Percentiles rank a stretch among this genome's conserved stretches.
phyloP scores from a whole-genome alignment of 2,329 filamentous ascomycete genomes.

The Diaporthe citrichinensis region DNA sequence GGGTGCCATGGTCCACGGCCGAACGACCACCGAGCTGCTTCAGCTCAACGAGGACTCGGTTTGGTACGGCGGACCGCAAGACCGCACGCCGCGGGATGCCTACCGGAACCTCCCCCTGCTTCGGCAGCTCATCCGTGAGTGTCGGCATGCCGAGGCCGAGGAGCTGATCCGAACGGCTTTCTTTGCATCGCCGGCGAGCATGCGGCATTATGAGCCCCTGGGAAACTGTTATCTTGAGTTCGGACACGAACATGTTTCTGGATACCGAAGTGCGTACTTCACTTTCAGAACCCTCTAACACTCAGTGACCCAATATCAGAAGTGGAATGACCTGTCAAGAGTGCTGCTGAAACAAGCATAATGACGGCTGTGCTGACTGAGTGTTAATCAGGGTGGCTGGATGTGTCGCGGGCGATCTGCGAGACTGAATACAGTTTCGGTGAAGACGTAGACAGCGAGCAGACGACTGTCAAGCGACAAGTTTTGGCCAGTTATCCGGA shows the following conservation, averaged over 20 bases:
- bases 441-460: not conserved
- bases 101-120: conserved; percentile 54
- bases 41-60: conserved; percentile 64
- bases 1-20: conserved; percentile 60
- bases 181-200: conserved; percentile 60
- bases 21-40: conserved; percentile 58
- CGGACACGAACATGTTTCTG: conserved; percentile 47
- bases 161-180: conserved; percentile 57
- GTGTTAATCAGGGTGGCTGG: conserved; percentile 28
- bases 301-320: not conserved
- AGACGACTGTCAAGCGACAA: conserved; percentile 40
- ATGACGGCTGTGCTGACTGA: not conserved
- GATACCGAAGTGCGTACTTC: conserved; percentile 3
- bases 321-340: conserved; percentile 37
- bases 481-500: conserved; percentile 44
- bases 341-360: not conserved
- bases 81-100: conserved; percentile 57
- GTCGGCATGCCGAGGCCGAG: conserved; percentile 57
- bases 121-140: conserved; percentile 56
- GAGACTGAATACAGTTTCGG: conserved; percentile 37
- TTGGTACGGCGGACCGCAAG: conserved; percentile 61
- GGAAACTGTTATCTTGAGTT: conserved; percentile 57
- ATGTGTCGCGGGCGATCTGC: conserved; percentile 41
- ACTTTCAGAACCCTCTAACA: not conserved
- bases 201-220: conserved; percentile 62